phyloP scores from a whole-genome alignment of 768 basidiomycete genomes.

The Termitomyces sp. region DNA sequence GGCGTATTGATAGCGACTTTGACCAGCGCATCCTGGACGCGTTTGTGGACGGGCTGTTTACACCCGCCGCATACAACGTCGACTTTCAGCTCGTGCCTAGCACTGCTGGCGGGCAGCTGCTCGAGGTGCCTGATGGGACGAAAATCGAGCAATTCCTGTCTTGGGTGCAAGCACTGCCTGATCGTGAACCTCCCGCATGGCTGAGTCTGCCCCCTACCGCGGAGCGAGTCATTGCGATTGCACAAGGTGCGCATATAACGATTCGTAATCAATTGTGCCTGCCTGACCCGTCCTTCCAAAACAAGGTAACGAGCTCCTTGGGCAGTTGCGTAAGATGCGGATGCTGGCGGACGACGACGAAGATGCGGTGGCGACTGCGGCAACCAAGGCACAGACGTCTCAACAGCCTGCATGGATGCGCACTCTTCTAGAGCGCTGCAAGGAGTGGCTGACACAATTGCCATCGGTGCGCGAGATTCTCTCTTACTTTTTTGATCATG shows the following conservation, averaged over 20 bases:
- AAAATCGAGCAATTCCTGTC: constrained; percentile 85
- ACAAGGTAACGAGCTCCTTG: constrained; percentile 73
- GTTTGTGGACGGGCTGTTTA: constrained; percentile 90
- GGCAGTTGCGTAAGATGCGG: constrained; percentile 91
- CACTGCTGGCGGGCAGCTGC: constrained; percentile 45
- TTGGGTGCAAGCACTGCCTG: constrained; percentile 88
- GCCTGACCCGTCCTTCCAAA: constrained; percentile 2
- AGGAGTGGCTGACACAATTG: constrained; percentile 74
- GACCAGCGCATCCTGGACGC: constrained; percentile 91
- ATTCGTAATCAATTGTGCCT: constrained; percentile 1
- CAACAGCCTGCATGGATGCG: constrained; percentile 96
- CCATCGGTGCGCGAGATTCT: constrained; percentile 52
- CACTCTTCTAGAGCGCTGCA: constrained; percentile 70
- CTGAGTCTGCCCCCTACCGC: constrained; percentile 89
- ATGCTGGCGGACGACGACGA: constrained; percentile 86
- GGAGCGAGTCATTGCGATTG: constrained; percentile 85
- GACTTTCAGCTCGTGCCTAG: constrained; percentile 86
- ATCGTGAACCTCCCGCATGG: constrained; percentile 93
- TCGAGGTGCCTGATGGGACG: constrained; percentile 85
- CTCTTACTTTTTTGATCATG: constrained; percentile 4
- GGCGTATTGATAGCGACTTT: constrained; percentile 90
- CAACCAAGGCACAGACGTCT: constrained; percentile 57
- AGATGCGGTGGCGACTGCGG: constrained; percentile 42
- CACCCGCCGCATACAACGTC: constrained; percentile 82
- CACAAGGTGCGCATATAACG: constrained; percentile 61